phyloP scores from a whole-genome alignment of 2,329 filamentous ascomycete species.

The Emergomyces orientalis region DNA sequence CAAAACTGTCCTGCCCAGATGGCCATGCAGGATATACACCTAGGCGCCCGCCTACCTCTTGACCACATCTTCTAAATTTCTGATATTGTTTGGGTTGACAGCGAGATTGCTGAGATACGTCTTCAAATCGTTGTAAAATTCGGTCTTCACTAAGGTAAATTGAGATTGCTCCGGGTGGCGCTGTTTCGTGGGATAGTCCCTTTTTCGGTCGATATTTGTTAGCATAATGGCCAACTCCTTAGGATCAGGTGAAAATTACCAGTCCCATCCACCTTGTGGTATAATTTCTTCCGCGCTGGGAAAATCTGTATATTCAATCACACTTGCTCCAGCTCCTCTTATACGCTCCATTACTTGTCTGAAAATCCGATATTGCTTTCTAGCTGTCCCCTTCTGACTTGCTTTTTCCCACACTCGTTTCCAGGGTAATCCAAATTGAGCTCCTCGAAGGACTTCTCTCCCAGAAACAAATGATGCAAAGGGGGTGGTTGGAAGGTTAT shows the following conservation, averaged over 20 bases:
- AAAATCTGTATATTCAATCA: background rate
- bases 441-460: slow-evolving; percentile 48
- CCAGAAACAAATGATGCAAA: slow-evolving; percentile 50
- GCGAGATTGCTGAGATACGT: slow-evolving; percentile 37
- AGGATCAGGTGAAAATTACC: background rate
- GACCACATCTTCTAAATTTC: background rate
- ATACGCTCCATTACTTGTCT: background rate
- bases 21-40: slow-evolving; percentile 54
- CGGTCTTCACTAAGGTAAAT: slow-evolving; percentile 60
- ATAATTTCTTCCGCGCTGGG: background rate
- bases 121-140: slow-evolving; percentile 52
- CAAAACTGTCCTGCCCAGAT: slow-evolving; percentile 62
- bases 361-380: background rate
- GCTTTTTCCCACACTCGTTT: slow-evolving; percentile 59
- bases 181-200: slow-evolving; percentile 9
- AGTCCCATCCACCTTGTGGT: slow-evolving; percentile 17
- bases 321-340: background rate
- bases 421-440: slow-evolving; percentile 64
- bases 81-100: background rate
- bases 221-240: background rate
- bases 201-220: background rate
- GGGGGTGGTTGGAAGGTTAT: background rate
- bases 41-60: slow-evolving; percentile 54
- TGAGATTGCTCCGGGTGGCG: slow-evolving; percentile 52
- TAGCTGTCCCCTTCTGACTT: slow-evolving; percentile 42